Evolutionary conservation across 2,329 filamentous ascomycete genomes (phyloP).

Genomic region (Tolypocladium tropicale): DNA sequence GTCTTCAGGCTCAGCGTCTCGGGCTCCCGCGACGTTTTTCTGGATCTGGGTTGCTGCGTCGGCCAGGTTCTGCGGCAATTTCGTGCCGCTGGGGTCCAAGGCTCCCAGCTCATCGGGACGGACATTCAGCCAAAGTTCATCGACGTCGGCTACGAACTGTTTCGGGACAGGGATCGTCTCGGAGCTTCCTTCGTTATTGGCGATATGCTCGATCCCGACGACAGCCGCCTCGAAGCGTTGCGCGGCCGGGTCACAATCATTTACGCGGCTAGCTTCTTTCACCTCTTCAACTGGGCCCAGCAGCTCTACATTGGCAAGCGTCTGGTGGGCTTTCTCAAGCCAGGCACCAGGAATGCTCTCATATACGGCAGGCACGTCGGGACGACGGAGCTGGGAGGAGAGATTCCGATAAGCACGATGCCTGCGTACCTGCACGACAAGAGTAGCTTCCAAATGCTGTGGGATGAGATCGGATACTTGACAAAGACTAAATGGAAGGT

Average conservation of each 20-base stretch:
- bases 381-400: slow-evolving; percentile 16
- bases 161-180: slow-evolving; percentile 43
- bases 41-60: slow-evolving; percentile 41
- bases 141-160: slow-evolving; percentile 52
- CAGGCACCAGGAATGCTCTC: slow-evolving; percentile 31
- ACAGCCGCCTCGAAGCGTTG: slow-evolving; percentile 22
- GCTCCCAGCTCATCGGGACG: slow-evolving; percentile 36
- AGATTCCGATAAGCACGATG: slow-evolving; percentile 8
- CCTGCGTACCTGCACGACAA: slow-evolving; percentile 37
- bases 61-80: slow-evolving; percentile 41
- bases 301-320: slow-evolving; percentile 34
- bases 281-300: slow-evolving; percentile 36
- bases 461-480: slow-evolving; percentile 39
- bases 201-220: slow-evolving; percentile 34
- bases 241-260: slow-evolving; percentile 33
- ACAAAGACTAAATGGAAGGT: slow-evolving; percentile 41
- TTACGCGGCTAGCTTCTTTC: slow-evolving; percentile 40
- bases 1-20: slow-evolving; percentile 29
- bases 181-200: slow-evolving; percentile 38
- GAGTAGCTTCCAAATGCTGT: slow-evolving; percentile 39
- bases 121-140: slow-evolving; percentile 41
- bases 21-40: slow-evolving; percentile 27
- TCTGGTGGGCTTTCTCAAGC: slow-evolving; percentile 33
- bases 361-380: slow-evolving; percentile 44
- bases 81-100: slow-evolving; percentile 36